Conservation (phyloP, 2,329 filamentous ascomycete genomes). For the Domatiomyces globalis region DNA sequence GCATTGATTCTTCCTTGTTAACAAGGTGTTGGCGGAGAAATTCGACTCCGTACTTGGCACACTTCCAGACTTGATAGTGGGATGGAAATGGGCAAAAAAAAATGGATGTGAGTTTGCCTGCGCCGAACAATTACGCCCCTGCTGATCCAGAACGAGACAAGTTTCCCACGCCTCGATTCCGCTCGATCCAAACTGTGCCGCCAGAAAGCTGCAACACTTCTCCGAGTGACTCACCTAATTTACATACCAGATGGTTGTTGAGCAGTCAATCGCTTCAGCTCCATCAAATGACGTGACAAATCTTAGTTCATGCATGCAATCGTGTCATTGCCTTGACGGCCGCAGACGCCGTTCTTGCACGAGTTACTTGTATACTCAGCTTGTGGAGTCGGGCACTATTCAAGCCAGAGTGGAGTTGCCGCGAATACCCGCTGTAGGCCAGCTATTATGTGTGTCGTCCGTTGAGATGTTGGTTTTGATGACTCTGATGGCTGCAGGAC, state of each 20-base stretch:
- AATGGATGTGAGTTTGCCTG: neutral
- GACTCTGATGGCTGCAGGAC: neutral
- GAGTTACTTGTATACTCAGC: neutral
- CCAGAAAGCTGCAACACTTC: neutral
- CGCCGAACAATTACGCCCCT: neutral
- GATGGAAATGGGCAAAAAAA: conserved; percentile 1
- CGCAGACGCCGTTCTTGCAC: neutral
- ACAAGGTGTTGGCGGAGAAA: neutral
- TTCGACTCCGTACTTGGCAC: neutral
- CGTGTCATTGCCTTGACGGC: neutral
- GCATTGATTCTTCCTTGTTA: neutral
- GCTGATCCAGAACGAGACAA: neutral
- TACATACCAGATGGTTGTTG: neutral
- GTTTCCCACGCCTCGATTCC: neutral
- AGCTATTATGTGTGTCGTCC: neutral
- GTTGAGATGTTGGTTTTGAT: neutral
- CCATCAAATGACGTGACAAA: neutral
- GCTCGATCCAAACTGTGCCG: neutral
- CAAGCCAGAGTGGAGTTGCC: too few relatives aligned
- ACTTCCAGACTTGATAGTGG: conserved; percentile 1
- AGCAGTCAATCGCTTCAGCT: neutral
- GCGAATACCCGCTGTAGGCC: too few relatives aligned
- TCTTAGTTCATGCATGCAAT: neutral
- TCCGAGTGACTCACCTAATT: neutral
- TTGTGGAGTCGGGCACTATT: too few relatives aligned